Base-by-base conservation (phyloP, 1,139 yeast genomes). In the Diutina pseudorugosa region DNA sequence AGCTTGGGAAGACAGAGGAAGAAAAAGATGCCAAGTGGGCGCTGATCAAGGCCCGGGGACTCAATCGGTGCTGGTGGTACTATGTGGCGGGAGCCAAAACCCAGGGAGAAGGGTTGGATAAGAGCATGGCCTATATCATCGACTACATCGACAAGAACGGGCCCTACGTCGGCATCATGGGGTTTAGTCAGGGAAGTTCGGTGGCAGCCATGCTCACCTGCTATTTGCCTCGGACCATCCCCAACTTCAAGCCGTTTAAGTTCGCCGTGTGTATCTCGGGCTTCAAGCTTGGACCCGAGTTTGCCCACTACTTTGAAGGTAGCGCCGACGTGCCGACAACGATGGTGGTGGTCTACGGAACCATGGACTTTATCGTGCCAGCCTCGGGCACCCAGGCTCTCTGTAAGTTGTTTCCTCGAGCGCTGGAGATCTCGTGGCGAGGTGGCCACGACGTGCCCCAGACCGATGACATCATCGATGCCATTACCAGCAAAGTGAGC, bases 121-220 rank as follows among this genome's bases (percentile, higher is more conserved):
- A 62, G 16, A 59, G 73, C 0, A 54, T 70, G 20, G 53, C 63
- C 3, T 72, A 76, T 14, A 75, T 91, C 25, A 69, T 73, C 30
- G 66, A 71, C 0, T 74, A 83, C 54, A 81, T 88, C 58, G 71
- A 73, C 50, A 69, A 72, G 55, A 73, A 89, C 57, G 98, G 98
- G 0, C 98, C 98, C 0, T 90, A 85, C 62, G 85, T 82, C 53
- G 98, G 97, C 2, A 73, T 91, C 33, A 69, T 91, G 53, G 98
- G 97, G 3, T 91, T 91, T 64, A 84, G 94, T 19, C 98, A 93
- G 66, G 98, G 98, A 57, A 40, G 42, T n/a, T n/a, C 20, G 42
- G 42, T 40, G 20, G 95, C 96, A 1, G 95, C 95, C 3, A 70
- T 93, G 63, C 42, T 40, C 42, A 40, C 42, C 12, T n/a, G 18